Evolutionary conservation across 345 rosid genomes (phyloP).

Genomic region (Gossypium arboreum): DNA sequence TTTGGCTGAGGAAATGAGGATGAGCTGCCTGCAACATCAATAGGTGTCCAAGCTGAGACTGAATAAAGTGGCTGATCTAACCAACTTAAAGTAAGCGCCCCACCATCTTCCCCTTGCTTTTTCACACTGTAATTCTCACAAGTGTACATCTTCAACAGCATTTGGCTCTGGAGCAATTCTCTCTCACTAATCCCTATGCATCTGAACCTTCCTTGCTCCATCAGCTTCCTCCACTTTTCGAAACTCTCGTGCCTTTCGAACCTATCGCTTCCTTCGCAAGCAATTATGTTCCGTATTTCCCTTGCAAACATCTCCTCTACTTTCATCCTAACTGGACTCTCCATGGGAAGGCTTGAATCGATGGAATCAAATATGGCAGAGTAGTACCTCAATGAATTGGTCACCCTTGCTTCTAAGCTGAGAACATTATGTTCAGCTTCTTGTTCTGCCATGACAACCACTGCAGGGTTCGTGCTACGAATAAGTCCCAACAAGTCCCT

Average conservation of each 20-base stretch:
- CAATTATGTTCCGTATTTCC: conserved; percentile 76
- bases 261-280: conserved; percentile 90
- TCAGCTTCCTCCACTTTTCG: conserved; percentile 55
- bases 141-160: conserved; percentile 85
- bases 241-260: conserved; percentile 62
- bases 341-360: conserved; percentile 52
- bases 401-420: conserved; percentile 55
- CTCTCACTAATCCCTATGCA: conserved; percentile 56
- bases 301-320: conserved; percentile 80
- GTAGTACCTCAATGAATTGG: conserved; percentile 71
- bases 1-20: conserved; percentile 56
- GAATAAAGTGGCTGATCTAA: conserved; percentile 82
- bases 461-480: conserved; percentile 71
- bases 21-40: conserved; percentile 56
- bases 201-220: conserved; percentile 82
- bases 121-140: conserved; percentile 38
- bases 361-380: conserved; percentile 76
- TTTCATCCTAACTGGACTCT: conserved; percentile 61
- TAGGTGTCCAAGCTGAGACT: conserved; percentile 76
- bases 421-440: conserved; percentile 60
- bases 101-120: conserved; percentile 40
- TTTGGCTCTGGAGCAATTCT: conserved; percentile 74
- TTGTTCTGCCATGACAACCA: conserved; percentile 74
- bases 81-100: conserved; percentile 69
- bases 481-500: conserved; percentile 78